phyloP scores from a whole-genome alignment of 768 basidiomycete genomes.

The Flagelloscypha sp. region DNA sequence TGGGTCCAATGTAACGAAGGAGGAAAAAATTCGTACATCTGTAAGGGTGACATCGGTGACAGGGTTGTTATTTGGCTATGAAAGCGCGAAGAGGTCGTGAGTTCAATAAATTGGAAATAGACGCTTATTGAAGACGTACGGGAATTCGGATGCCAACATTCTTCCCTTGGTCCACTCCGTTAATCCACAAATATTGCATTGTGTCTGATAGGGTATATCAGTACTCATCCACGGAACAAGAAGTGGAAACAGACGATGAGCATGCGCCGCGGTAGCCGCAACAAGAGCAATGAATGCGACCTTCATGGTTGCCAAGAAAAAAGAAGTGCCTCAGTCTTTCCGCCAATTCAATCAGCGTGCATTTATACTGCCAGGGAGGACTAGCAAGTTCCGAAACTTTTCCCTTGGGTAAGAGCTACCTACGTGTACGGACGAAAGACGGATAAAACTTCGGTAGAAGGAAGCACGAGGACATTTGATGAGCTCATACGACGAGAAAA shows the following conservation, averaged over 20 bases:
- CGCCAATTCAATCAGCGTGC: too few species aligned
- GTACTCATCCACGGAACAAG: not conserved
- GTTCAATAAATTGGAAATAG: constrained; percentile 10
- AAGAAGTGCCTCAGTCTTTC: too few species aligned
- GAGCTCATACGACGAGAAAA: too few species aligned
- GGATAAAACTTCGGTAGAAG: too few species aligned
- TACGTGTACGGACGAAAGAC: too few species aligned
- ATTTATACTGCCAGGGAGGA: too few species aligned
- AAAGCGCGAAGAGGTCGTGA: constrained; percentile 5
- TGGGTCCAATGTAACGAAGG: too few species aligned
- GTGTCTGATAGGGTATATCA: constrained; percentile 26
- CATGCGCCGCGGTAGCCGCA: constrained; percentile 29
- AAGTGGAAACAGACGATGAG: constrained; percentile 23
- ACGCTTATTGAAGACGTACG: too few species aligned
- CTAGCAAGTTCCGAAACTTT: too few species aligned
- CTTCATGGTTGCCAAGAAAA: constrained; percentile 32
- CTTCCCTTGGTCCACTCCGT: constrained; percentile 39
- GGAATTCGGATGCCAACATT: constrained; percentile 39
- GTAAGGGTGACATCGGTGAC: constrained; percentile 3
- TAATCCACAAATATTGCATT: constrained; percentile 44
- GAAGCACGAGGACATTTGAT: too few species aligned
- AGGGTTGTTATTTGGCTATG: not conserved
- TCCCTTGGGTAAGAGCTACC: too few species aligned
- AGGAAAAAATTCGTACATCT: constrained; percentile 8
- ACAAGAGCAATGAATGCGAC: constrained; percentile 23